Evolutionary conservation across 2,329 filamentous ascomycete genomes (phyloP), one percentile per base, ranked within the genome.

Genomic region (Colletotrichum kahawae): DNA sequence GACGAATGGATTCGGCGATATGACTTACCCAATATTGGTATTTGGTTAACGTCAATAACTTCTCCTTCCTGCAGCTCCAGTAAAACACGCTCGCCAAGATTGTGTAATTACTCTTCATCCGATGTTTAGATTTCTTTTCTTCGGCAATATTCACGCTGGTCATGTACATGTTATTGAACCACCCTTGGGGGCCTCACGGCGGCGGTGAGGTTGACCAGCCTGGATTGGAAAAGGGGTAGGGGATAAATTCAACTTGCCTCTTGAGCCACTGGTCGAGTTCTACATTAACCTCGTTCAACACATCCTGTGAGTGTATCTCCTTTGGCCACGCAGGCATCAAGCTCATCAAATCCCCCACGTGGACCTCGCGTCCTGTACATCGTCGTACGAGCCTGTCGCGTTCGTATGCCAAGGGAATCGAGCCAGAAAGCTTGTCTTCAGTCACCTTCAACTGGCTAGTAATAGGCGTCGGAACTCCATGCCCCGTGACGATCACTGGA

Each of bases 401-500:
- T 48, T 48, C 43, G 43, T 48, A 21, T 21, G n/a, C 43, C 0
- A n/a, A 48, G 43, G 43, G 5, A 5, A n/a, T 21, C 21, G 10
- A 48, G 43, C 5, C 43, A 7, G 43, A 21, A 48, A 21, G n/a
- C 43, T 21, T 48, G 10, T 12, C n/a, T 48, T 48, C 10, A 0
- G 43, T 21, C 43, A 18, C n/a, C n/a, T 48, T 48, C 4, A n/a
- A 48, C n/a, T 1, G n/a, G 1, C 9, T 21, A n/a, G n/a, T 13
- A 21, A 21, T 18, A 21, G 43, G 5, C n/a, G n/a, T n/a, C 43
- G 0, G 0, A 48, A 48, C 6, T 21, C 1, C n/a, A 4, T 48
- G 43, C n/a, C 10, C 43, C 5, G n/a, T 5, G 10, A 48, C 3
- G 43, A 48, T 48, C 9, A 48, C n/a, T 7, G 43, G 43, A 4